Evolutionary conservation across 73 alveolate species (phyloP).

Genomic region (Blepharisma japonicum): DNA sequence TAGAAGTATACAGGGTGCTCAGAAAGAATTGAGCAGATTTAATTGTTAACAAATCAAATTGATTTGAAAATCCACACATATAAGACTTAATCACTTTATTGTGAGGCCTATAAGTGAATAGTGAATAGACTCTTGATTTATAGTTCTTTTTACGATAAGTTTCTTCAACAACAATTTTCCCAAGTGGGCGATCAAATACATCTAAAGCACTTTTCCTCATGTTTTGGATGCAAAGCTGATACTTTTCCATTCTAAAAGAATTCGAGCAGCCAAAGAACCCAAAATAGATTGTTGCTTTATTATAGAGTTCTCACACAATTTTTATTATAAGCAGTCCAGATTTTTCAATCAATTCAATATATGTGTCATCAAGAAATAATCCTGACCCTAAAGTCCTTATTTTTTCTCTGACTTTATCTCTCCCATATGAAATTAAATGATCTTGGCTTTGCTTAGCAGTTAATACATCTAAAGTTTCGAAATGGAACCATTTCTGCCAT

Average conservation of each 20-base stretch:
- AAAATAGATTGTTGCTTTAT: slow-evolving; percentile 5
- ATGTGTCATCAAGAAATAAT: neutral
- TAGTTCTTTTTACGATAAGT: neutral
- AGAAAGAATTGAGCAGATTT: neutral
- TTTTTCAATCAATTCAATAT: neutral
- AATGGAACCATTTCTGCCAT: slow-evolving; percentile 9
- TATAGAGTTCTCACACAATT: slow-evolving; percentile 13
- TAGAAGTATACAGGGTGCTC: neutral
- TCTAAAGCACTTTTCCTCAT: neutral
- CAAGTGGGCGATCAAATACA: neutral
- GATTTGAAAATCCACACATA: neutral
- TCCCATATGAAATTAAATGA: neutral
- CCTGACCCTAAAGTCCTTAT: neutral
- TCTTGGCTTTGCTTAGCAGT: neutral
- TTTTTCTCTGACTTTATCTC: neutral
- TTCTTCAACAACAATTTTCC: slow-evolving; percentile 10
- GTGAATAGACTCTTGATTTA: neutral
- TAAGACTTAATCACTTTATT: neutral
- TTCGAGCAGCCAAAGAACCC: neutral
- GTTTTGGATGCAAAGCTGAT: neutral
- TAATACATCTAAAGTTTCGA: slow-evolving; percentile 5
- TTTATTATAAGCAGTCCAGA: neutral
- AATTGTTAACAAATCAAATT: neutral
- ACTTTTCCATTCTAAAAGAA: neutral
- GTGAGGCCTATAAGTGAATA: neutral